Evolutionary conservation across 2,329 filamentous ascomycete species (phyloP), one percentile per base, ranked within the genome.

Genomic region (Ophiostoma tasmaniense): DNA sequence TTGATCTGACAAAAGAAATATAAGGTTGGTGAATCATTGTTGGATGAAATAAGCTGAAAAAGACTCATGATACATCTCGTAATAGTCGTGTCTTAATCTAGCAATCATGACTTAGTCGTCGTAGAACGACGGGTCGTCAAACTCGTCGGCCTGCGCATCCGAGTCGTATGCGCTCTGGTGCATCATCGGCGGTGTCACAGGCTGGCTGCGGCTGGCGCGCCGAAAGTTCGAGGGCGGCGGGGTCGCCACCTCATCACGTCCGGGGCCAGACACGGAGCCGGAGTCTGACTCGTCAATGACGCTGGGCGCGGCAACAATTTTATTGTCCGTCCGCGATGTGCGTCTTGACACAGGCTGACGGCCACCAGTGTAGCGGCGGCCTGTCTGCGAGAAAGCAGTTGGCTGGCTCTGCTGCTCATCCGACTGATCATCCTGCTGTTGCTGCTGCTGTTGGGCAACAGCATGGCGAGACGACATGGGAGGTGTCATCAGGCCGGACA

Each of bases 401-500:
- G 87, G 85, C 72, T 88, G 86, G 28, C 66, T 67, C 5, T 64
- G 39, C 35, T 67, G 70, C 66, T 66, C 71, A n/a, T 67, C 71
- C 74, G 64, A 37, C 28, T 70, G 66, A 13, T 65, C 65, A 3
- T 37, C 55, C 77, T 76, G 72, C 74, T 79, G 50, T 76, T 75
- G 68, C 81, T 77, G 80, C 0, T 87, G 84, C 2, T 84, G 86
- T 73, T 87, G 87, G 61, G 90, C 89, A 65, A 90, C 35, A 14
- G 64, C 35, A 11, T 65, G 64, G 25, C 64, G 64, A 68, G 87
- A 87, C 3, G 90, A 93, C 37, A 90, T 87, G 4, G 93, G 94
- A n/a, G 94, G 93, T 0, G 94, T 97, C 82, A 97, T 84, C 28
- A 97, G 86, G 1, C 93, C 93, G 0, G 89, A 89, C 25, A 93